Conservation (phyloP, 768 basidiomycete genomes). For the Russula vinacea region DNA sequence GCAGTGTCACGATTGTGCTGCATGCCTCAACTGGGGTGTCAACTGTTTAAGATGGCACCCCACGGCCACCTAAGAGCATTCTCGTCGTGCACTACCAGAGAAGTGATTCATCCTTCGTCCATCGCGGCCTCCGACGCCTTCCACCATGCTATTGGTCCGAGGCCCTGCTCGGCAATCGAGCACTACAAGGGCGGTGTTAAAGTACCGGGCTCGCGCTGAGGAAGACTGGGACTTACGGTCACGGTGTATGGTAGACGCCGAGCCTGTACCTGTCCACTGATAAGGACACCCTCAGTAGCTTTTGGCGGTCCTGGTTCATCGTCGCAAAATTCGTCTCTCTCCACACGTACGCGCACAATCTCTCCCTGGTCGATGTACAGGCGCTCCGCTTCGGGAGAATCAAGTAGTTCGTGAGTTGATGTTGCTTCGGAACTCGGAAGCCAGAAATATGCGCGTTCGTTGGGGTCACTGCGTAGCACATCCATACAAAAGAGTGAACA, state of each 20-base stretch:
- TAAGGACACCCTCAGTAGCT: conserved; percentile 62
- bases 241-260: conserved; percentile 65
- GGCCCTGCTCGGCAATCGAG: conserved; percentile 78
- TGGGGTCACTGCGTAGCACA: conserved; percentile 56
- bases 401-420: conserved; percentile 60
- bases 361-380: conserved; percentile 83
- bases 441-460: conserved; percentile 84
- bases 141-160: conserved; percentile 79
- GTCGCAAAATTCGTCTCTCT: conserved; percentile 79
- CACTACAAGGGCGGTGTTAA: conserved; percentile 45
- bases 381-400: conserved; percentile 59
- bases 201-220: background rate
- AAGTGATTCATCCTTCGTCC: conserved; percentile 38
- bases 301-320: conserved; percentile 84
- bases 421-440: conserved; percentile 55
- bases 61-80: background rate
- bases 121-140: conserved; percentile 46
- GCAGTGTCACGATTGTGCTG: too few relatives aligned
- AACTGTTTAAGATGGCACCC: background rate
- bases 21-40: too few relatives aligned
- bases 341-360: conserved; percentile 72
- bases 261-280: conserved; percentile 49
- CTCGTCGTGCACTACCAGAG: background rate
- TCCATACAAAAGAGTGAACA: background rate
- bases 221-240: conserved; percentile 45